phyloP scores from a whole-genome alignment of 176 grass and related monocot species.

The barley (Hordeum vulgare) region DNA sequence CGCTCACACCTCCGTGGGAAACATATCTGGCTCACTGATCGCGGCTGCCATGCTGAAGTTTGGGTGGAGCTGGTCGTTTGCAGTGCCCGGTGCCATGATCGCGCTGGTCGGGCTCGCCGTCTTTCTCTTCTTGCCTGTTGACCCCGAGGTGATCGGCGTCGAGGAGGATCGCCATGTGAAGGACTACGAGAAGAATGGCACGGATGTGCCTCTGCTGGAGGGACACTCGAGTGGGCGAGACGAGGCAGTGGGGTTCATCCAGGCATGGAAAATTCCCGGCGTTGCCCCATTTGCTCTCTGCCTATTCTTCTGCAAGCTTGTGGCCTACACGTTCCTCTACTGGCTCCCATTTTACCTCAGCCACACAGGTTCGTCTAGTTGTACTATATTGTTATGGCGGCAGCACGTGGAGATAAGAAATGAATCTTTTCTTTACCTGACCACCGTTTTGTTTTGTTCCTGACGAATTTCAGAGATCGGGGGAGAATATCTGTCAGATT shows the following conservation, averaged over 20 bases:
- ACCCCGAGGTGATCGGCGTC: conserved; percentile 54
- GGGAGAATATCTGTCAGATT: conserved; percentile 55
- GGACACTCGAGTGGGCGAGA: conserved; percentile 12
- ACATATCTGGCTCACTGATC: conserved; percentile 69
- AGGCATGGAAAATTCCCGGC: conserved; percentile 78
- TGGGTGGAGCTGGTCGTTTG: conserved; percentile 75
- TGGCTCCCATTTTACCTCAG: conserved; percentile 92
- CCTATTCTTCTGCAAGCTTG: conserved; percentile 84
- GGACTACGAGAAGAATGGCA: conserved; percentile 38
- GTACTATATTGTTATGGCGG: not conserved
- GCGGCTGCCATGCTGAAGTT: conserved; percentile 59
- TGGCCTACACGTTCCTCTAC: conserved; percentile 82
- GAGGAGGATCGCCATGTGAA: conserved; percentile 32
- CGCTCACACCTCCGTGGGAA: conserved; percentile 65
- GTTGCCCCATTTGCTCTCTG: conserved; percentile 75
- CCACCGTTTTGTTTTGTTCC: not conserved
- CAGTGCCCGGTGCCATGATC: conserved; percentile 47
- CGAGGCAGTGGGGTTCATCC: conserved; percentile 60
- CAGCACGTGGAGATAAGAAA: not conserved
- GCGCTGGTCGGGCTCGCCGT: conserved; percentile 44
- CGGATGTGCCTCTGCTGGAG: conserved; percentile 39
- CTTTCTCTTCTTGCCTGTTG: conserved; percentile 58
- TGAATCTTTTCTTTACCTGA: not conserved
- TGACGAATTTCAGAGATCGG: conserved; percentile 55
- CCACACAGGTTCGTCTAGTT: conserved; percentile 64